Evolutionary conservation across 2,329 filamentous ascomycete genomes (phyloP).

Genomic region (Penicillium thymicola): DNA sequence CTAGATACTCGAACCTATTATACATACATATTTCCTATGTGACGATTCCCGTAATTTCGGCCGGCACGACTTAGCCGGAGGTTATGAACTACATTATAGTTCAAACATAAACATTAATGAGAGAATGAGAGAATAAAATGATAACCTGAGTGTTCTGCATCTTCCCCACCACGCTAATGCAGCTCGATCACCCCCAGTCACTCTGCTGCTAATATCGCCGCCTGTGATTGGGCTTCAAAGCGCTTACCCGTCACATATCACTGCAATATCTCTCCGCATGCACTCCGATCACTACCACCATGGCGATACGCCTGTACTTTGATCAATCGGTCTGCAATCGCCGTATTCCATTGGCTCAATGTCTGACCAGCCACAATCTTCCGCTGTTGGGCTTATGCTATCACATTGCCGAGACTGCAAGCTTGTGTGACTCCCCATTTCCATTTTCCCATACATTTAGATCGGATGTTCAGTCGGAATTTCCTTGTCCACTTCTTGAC

Average conservation of each 20-base stretch:
- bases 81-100: background rate
- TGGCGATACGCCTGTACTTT: constrained; percentile 9
- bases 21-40: background rate
- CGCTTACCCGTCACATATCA: constrained; percentile 22
- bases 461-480: constrained; percentile 1
- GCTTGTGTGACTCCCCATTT: constrained; percentile 16
- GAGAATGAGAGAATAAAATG: background rate
- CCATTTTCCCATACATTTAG: constrained; percentile 16
- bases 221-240: constrained; percentile 16
- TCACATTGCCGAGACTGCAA: constrained; percentile 9
- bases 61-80: background rate
- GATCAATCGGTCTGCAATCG: background rate
- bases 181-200: constrained; percentile 20
- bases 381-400: constrained; percentile 8
- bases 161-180: constrained; percentile 23
- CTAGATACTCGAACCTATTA: background rate
- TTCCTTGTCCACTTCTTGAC: background rate
- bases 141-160: constrained; percentile 1
- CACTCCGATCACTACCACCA: background rate
- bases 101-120: background rate
- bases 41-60: background rate
- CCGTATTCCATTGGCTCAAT: constrained; percentile 11
- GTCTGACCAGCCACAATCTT: constrained; percentile 3
- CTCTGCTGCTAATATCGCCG: constrained; percentile 5
- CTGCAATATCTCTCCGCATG: constrained; percentile 5